Percentiles rank a stretch among this genome's conserved stretches.
These are phyloP conservation scores for Paxillus ammoniavirescens DNA, from an alignment of 768 basidiomycete species.

Conservation along the genomic window DNA sequence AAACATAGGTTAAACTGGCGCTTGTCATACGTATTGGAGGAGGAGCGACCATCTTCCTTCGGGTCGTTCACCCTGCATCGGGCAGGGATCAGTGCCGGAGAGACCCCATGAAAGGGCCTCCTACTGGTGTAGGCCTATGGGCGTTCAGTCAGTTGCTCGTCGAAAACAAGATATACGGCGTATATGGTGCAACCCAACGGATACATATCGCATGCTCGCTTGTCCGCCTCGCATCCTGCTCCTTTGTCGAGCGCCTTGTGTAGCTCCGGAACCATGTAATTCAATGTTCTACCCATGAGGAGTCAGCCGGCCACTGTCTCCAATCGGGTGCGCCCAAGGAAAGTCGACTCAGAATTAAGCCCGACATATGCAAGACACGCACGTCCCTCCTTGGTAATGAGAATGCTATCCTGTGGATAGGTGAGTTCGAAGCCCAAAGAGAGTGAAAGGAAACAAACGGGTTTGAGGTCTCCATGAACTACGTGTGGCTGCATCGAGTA, in stretches of 20 bases:
- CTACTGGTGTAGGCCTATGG: constrained; percentile 18
- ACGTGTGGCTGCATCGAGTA: constrained; percentile 41
- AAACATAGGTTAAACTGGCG: no score
- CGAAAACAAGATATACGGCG: constrained; percentile 20
- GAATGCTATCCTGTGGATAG: constrained; percentile 43
- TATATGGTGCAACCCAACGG: constrained; percentile 42
- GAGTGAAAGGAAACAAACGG: constrained; percentile 15
- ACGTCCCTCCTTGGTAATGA: constrained; percentile 38
- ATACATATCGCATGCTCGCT: constrained; percentile 38
- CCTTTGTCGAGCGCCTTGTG: not conserved
- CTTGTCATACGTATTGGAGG: no score
- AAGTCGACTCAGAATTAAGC: constrained; percentile 19
- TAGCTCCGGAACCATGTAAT: constrained; percentile 29
- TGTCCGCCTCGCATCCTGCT: constrained; percentile 18
- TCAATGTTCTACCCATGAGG: constrained; percentile 12
- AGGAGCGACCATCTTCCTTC: no score
- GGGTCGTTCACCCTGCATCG: constrained; percentile 3
- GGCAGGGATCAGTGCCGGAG: not conserved
- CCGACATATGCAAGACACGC: constrained; percentile 55
- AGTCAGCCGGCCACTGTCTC: constrained; percentile 8
- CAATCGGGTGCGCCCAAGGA: constrained; percentile 14
- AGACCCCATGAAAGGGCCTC: constrained; percentile 6
- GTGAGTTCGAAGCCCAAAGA: not conserved
- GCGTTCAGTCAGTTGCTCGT: not conserved
- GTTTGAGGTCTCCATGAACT: constrained; percentile 30